Evolutionary conservation across 1,284 basidiomycete genomes (phyloP).

Genomic region (Cutaneotrichosporon dermatis): DNA sequence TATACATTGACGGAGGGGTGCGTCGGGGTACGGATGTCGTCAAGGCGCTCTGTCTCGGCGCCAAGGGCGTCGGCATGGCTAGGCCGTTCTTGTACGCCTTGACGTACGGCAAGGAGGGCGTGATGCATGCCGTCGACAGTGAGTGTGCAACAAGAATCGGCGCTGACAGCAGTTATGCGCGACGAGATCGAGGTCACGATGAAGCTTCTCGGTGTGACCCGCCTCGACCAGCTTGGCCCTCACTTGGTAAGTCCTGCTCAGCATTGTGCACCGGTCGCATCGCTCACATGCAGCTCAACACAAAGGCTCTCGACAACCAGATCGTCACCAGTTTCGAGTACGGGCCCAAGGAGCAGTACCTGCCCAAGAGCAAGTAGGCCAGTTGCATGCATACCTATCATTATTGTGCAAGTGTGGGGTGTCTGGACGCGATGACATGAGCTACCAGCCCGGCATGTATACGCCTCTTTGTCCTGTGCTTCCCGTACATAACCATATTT

Average conservation of each 20-base stretch:
- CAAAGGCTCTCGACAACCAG: constrained; percentile 28
- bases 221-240: constrained; percentile 52
- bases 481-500: no score
- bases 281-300: constrained; percentile 30
- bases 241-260: constrained; percentile 34
- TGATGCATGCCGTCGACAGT: constrained; percentile 51
- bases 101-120: constrained; percentile 49
- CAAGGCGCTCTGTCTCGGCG: constrained; percentile 53
- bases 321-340: constrained; percentile 26
- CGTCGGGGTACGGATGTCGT: constrained; percentile 52
- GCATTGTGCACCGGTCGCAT: no score
- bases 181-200: constrained; percentile 66
- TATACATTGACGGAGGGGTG: constrained; percentile 52
- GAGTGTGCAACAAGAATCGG: no score
- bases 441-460: no score
- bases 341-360: constrained; percentile 19
- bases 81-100: constrained; percentile 50
- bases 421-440: no score
- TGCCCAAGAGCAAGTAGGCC: neutral
- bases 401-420: no score
- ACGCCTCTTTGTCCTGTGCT: no score
- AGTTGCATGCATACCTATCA: no score
- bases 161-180: constrained; percentile 2
- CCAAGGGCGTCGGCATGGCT: constrained; percentile 51
- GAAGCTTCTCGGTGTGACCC: constrained; percentile 71